Evolutionary conservation across 176 grass and related monocot species (phyloP).

Genomic region (Saccharum spontaneum): DNA sequence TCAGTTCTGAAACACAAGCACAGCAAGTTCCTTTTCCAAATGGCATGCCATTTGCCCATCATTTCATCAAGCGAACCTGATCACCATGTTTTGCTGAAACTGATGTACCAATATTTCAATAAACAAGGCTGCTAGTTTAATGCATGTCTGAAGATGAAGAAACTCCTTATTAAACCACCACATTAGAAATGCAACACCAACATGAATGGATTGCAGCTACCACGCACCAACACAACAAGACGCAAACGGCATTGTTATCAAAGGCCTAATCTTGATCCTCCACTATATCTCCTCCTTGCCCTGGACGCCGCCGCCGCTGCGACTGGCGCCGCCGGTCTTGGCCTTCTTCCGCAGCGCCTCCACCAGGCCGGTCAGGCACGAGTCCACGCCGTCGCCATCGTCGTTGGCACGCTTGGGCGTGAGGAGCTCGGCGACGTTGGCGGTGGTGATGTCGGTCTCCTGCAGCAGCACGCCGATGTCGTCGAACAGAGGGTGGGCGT

Average conservation of each 20-base stretch:
- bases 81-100: too few relatives aligned
- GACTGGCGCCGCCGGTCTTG: not conserved
- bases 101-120: too few relatives aligned
- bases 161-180: too few relatives aligned
- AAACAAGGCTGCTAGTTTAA: too few relatives aligned
- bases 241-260: not conserved
- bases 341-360: not conserved
- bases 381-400: not conserved
- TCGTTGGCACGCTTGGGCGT: not conserved
- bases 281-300: not conserved
- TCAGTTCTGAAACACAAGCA: too few relatives aligned
- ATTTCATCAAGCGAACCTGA: too few relatives aligned
- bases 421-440: not conserved
- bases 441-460: constrained; percentile 42
- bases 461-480: not conserved
- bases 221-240: not conserved
- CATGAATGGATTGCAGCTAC: not conserved
- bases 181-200: too few relatives aligned
- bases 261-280: not conserved
- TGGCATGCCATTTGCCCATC: too few relatives aligned
- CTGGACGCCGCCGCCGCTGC: not conserved
- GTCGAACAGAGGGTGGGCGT: constrained; percentile 6
- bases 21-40: too few relatives aligned
- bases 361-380: not conserved
- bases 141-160: too few relatives aligned